phyloP scores from a whole-genome alignment of 75 land plant species.

The Chamaecyparis obtusa region DNA sequence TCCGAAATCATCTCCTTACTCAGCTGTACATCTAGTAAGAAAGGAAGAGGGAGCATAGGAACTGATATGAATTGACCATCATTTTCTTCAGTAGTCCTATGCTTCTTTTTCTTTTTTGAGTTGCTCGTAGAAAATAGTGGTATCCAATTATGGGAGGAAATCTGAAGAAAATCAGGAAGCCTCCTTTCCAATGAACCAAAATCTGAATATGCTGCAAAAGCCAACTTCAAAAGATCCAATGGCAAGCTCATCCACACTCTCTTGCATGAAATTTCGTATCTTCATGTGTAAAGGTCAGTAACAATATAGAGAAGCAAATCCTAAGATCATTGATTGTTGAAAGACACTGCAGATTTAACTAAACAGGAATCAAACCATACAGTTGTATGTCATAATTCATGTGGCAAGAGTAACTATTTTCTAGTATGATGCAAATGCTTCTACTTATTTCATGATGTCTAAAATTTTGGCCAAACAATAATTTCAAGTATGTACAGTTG shows the following conservation, averaged over 20 bases:
- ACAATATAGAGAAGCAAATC: neutral
- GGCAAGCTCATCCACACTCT: constrained; percentile 37
- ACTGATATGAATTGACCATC: constrained; percentile 29
- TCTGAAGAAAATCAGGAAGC: constrained; percentile 38
- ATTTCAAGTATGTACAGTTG: neutral
- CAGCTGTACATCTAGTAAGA: constrained; percentile 24
- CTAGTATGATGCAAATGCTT: neutral
- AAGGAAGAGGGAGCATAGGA: constrained; percentile 61
- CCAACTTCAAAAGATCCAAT: constrained; percentile 31
- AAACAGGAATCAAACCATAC: neutral
- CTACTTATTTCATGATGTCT: neutral
- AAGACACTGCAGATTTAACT: neutral
- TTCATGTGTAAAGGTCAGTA: constrained; percentile 6
- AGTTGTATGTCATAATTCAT: neutral
- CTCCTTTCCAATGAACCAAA: constrained; percentile 8
- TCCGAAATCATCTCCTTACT: neutral
- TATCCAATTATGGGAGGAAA: constrained; percentile 17
- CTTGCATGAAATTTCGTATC: constrained; percentile 41
- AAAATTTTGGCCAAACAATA: neutral
- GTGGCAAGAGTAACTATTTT: neutral
- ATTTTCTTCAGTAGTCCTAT: constrained; percentile 21
- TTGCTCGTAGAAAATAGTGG: constrained; percentile 38
- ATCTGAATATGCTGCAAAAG: constrained; percentile 38
- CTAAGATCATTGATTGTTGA: neutral
- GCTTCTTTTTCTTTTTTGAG: constrained; percentile 30